These are phyloP conservation scores for Lanmaoa pseudosensibilis DNA, from an alignment of 768 basidiomycete species.

Conservation along the genomic window DNA sequence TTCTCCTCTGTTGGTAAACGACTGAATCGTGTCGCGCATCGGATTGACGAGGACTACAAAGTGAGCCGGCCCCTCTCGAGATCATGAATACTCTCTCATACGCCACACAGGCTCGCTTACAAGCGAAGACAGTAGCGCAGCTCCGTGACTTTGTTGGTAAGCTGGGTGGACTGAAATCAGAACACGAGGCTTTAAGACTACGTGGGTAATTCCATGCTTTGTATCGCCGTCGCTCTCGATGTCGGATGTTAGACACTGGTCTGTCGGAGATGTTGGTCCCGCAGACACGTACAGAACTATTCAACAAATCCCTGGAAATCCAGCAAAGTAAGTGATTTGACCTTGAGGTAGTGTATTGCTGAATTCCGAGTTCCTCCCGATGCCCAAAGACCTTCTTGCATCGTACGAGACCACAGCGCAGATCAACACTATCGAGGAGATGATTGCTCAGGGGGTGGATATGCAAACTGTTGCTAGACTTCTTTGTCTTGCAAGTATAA, in stretches of 20 bases:
- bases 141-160: constrained; percentile 94
- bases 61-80: constrained; percentile 35
- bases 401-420: constrained; percentile 84
- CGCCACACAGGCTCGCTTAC: constrained; percentile 62
- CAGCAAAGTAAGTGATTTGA: constrained; percentile 75
- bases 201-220: constrained; percentile 53
- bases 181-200: constrained; percentile 84
- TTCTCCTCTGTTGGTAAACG: constrained; percentile 86
- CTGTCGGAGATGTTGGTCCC: constrained; percentile 90
- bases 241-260: constrained; percentile 69
- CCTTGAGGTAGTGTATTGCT: constrained; percentile 6
- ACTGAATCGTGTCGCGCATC: constrained; percentile 76
- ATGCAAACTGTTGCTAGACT: constrained; percentile 77
- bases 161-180: constrained; percentile 86
- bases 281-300: constrained; percentile 79
- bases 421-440: constrained; percentile 83
- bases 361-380: not conserved
- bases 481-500: constrained; percentile 83
- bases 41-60: constrained; percentile 92
- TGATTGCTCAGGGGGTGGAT: constrained; percentile 85
- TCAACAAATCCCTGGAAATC: constrained; percentile 90
- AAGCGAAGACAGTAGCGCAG: constrained; percentile 89
- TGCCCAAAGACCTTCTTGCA: constrained; percentile 77
- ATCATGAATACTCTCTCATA: constrained; percentile 3
- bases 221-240: constrained; percentile 3